phyloP scores from a whole-genome alignment of 495 filamentous ascomycete species.

The Mytilinidion resinicola region DNA sequence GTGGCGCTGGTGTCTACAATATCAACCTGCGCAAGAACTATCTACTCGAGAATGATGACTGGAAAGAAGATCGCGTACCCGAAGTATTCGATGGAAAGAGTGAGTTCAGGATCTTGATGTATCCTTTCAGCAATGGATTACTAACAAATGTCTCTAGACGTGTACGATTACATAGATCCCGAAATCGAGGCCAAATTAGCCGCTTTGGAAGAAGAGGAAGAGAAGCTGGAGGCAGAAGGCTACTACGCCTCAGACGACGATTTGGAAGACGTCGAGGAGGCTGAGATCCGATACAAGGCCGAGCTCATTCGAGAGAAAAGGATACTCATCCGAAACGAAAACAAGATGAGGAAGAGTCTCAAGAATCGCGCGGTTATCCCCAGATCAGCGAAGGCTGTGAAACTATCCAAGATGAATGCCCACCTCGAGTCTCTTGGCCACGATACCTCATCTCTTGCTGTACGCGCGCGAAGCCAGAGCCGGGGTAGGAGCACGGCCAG shows the following conservation, averaged over 20 bases:
- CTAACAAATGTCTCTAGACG: slow-evolving; percentile 46
- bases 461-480: slow-evolving; percentile 62
- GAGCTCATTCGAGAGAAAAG: slow-evolving; percentile 93
- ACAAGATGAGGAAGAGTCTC: slow-evolving; percentile 82
- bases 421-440: slow-evolving; percentile 78
- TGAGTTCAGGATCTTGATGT: too few relatives aligned
- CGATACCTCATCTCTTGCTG: slow-evolving; percentile 66
- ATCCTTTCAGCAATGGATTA: too few relatives aligned
- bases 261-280: slow-evolving; percentile 64
- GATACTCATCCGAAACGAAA: slow-evolving; percentile 79
- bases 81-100: slow-evolving; percentile 81
- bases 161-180: slow-evolving; percentile 93
- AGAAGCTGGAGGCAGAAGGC: slow-evolving; percentile 76
- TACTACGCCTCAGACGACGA: slow-evolving; percentile 64
- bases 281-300: slow-evolving; percentile 81
- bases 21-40: slow-evolving; percentile 85
- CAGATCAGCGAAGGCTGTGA: slow-evolving; percentile 63
- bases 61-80: slow-evolving; percentile 94
- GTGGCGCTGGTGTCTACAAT: slow-evolving; percentile 92
- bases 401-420: slow-evolving; percentile 75
- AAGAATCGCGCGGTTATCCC: slow-evolving; percentile 95
- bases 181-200: slow-evolving; percentile 90
- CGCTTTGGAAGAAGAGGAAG: slow-evolving; percentile 90
- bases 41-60: slow-evolving; percentile 72
- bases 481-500: slow-evolving; percentile 58